Evolutionary conservation across 306 rosid genomes (phyloP), one percentile per base, ranked within the genome.

Genomic region (Begonia masoniana): DNA sequence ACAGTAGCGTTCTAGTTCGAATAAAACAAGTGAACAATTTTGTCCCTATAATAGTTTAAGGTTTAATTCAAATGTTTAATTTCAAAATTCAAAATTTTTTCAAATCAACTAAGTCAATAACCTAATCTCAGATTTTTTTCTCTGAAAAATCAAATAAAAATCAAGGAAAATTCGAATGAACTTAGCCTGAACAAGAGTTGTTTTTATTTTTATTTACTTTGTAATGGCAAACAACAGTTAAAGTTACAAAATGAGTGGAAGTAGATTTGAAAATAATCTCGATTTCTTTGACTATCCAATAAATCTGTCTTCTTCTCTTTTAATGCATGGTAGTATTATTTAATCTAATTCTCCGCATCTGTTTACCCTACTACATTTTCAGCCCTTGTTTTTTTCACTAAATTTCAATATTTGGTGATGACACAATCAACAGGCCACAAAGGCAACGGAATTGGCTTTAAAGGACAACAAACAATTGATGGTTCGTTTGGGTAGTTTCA

Each of bases 391-490:
- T 19, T n/a, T 36, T 52, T 60, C 67, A 21, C 69, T 19, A 26
- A 45, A 60, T 66, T 31, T 58, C 5, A 56, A 57, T n/a, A 43
- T 65, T 52, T 41, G 51, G 54, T 60, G n/a, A 62, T 31, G 54
- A 59, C 58, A 56, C 2, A 72, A 66, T 65, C 55, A 52, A 41
- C 81, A 91, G 94, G 88, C 94, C 51, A 75, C 71, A 66, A 69
- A 68, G 23, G 96, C 97, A 24, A 76, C 80, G 50, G 79, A 82
- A 50, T 70, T 85, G 79, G 96, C 89, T 68, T 49, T 85, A 66
- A 68, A 78, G 75, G 82, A 85, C 62, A 66, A 78, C 73, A 83
- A 31, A 66, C 82, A 78, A 68, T 71, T 91, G 70, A 85, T 91
- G 92, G 97, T 85, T 68, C 81, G 94, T 68, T 56, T 21, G 59